Evolutionary conservation across 1,284 basidiomycete genomes (phyloP), one percentile per base, ranked within the genome.

Genomic region (Austroboletus niveus): DNA sequence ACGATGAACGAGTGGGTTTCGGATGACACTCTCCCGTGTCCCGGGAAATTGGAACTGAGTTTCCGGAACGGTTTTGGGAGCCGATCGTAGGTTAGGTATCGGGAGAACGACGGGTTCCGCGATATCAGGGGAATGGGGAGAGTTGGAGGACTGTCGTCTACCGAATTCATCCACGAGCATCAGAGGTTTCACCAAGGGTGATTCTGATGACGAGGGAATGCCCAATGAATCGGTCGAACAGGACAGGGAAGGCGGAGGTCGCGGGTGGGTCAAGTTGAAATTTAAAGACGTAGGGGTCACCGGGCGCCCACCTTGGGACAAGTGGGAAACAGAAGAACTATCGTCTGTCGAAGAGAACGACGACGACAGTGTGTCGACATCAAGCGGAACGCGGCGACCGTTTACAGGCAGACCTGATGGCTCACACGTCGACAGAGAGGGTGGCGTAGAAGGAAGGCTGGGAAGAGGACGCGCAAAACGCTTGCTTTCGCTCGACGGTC

Each of bases 161-260:
- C 35, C 54, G 42, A 52, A 58, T 35, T 64, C 60, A 53, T 63
- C 63, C 46, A 59, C 36, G 14, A 71, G 57, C 36, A 20, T 53
- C 48, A 53, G 62, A 54, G 52, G 58, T 61, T 59, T 72, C 50
- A 47, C 61, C 60, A 52, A 59, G 6, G 72, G 66, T 31, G 71
- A 73, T 22, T 69, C 75, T 11, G 76, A 76, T 22, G 71, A 66
- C 29, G 77, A 76, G 6, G 74, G 72, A 7, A 70, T 66, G 3
- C 72, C 74, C 20, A 78, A 53, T 4, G 75, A 79, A 47, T 78
- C 76, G 1, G 74, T 71, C 2, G 77, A 79, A 4, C 71, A 75
- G 10, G 75, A 68, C 20, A 78, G 60, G 2, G 73, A 74, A 42
- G 76, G 76, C 40, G 72, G 68, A 7, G 64, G 66, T 38, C 63